Conservation (phyloP, 1,284 basidiomycete species). For the Papiliotrema nemorosa region DNA sequence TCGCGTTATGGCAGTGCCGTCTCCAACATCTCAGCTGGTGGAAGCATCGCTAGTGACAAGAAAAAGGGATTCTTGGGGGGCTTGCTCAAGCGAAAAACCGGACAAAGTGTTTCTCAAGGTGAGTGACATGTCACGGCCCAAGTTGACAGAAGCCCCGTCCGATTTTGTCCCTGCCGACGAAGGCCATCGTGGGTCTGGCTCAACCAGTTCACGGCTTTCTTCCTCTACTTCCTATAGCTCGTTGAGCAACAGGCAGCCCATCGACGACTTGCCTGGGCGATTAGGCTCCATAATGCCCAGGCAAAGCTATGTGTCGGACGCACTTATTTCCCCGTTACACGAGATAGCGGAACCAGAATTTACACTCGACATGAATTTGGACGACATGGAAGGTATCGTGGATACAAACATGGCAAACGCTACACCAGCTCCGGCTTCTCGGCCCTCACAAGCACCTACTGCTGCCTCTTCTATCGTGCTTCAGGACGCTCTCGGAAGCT, state of each 20-base stretch:
- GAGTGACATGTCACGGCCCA: slow-evolving; percentile 1
- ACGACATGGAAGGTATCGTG: slow-evolving; percentile 80
- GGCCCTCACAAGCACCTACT: slow-evolving; percentile 9
- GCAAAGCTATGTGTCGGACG: slow-evolving; percentile 14
- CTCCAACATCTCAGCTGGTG: slow-evolving; percentile 12
- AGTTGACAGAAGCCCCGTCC: slow-evolving; percentile 5
- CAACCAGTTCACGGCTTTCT: slow-evolving; percentile 19
- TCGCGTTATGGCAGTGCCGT: slow-evolving; percentile 25
- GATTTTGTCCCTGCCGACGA: slow-evolving; percentile 21
- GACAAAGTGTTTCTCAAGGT: slow-evolving; percentile 20
- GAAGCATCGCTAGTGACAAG: slow-evolving; percentile 24
- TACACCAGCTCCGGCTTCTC: slow-evolving; percentile 10
- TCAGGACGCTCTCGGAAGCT: neutral
- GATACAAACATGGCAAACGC: slow-evolving; percentile 52
- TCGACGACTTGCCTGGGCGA: neutral
- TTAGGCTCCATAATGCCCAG: neutral
- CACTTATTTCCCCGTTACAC: slow-evolving; percentile 30
- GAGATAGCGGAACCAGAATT: slow-evolving; percentile 43
- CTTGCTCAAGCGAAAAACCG: slow-evolving; percentile 31
- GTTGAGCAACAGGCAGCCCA: neutral
- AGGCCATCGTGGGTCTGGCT: slow-evolving; percentile 21
- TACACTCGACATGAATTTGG: slow-evolving; percentile 71
- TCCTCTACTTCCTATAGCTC: slow-evolving; percentile 23
- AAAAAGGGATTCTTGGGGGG: slow-evolving; percentile 41
- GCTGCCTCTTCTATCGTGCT: slow-evolving; percentile 2